Evolutionary conservation across 345 rosid species (phyloP).

Genomic region (Bruguiera parviflora): DNA sequence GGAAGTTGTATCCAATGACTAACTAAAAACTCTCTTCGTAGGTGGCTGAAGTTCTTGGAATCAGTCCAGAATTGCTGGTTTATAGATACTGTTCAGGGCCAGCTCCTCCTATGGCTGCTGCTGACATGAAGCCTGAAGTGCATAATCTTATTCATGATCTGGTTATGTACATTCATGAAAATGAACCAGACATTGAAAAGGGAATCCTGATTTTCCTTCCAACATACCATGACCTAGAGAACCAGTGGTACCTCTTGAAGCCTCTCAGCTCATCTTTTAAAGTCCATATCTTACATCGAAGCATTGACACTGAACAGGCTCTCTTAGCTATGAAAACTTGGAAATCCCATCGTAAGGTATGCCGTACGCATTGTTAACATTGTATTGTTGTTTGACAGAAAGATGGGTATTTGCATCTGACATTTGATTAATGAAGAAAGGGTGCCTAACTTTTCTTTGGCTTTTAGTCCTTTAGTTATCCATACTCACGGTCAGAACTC

Average conservation of each 20-base stretch:
- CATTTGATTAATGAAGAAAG: too few relatives aligned
- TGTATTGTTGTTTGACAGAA: not conserved
- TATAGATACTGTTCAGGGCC: slow-evolving; percentile 54
- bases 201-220: slow-evolving; percentile 93
- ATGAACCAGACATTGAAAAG: slow-evolving; percentile 82
- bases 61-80: slow-evolving; percentile 42
- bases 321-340: slow-evolving; percentile 79
- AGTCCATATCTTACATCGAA: slow-evolving; percentile 81
- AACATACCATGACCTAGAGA: slow-evolving; percentile 76
- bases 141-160: slow-evolving; percentile 73
- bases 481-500: too few relatives aligned
- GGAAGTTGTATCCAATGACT: not conserved
- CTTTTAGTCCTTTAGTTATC: too few relatives aligned
- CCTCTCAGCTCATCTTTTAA: slow-evolving; percentile 54
- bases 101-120: slow-evolving; percentile 50
- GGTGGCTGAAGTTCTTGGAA: slow-evolving; percentile 61
- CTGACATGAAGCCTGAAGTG: slow-evolving; percentile 66
- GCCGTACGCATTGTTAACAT: slow-evolving; percentile 1
- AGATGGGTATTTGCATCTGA: not conserved
- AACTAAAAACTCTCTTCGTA: slow-evolving; percentile 29
- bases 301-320: slow-evolving; percentile 84
- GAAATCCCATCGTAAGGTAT: slow-evolving; percentile 87
- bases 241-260: slow-evolving; percentile 68
- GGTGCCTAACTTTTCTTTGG: too few relatives aligned
- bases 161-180: slow-evolving; percentile 60